Percentiles rank a stretch among this genome's conserved stretches.
Evolutionary conservation across 2,329 filamentous ascomycete species (phyloP).

Genomic region (Neurospora crassa): DNA sequence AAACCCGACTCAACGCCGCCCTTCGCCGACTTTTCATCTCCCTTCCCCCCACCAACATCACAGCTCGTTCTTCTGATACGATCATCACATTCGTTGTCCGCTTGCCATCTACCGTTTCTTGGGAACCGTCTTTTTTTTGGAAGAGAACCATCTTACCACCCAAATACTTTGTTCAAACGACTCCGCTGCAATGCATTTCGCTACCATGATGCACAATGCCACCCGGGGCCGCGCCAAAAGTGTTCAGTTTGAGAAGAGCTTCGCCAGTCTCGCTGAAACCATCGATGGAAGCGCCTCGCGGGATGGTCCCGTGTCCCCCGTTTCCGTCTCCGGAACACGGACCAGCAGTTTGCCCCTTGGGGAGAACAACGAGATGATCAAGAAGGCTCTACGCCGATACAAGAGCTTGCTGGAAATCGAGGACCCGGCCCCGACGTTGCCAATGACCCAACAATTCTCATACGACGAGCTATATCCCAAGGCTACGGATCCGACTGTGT

Average conservation of each 20-base stretch:
- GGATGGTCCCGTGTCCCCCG: constrained; percentile 14
- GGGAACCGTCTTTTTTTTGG: constrained; percentile 27
- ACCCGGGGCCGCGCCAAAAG: constrained; percentile 37
- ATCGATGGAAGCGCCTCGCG: constrained; percentile 11
- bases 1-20: constrained; percentile 5
- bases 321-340: constrained; percentile 21
- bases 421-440: constrained; percentile 33
- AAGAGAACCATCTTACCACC: constrained; percentile 20
- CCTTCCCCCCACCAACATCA: constrained; percentile 17
- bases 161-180: constrained; percentile 9
- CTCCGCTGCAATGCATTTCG: constrained; percentile 26
- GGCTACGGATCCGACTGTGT: constrained; percentile 4
- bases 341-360: constrained; percentile 26
- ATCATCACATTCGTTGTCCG: constrained; percentile 25
- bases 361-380: constrained; percentile 22
- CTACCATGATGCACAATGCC: constrained; percentile 32
- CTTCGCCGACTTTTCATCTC: constrained; percentile 11
- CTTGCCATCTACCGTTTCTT: constrained; percentile 37
- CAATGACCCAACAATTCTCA: constrained; percentile 32
- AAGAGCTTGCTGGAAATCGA: constrained; percentile 47
- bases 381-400: constrained; percentile 28
- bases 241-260: constrained; percentile 37
- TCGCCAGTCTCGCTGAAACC: constrained; percentile 13
- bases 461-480: constrained; percentile 37
- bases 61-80: constrained; percentile 23